Evolutionary conservation across 495 filamentous ascomycete genomes (phyloP).

Genomic region (Tuber melanosporum): DNA sequence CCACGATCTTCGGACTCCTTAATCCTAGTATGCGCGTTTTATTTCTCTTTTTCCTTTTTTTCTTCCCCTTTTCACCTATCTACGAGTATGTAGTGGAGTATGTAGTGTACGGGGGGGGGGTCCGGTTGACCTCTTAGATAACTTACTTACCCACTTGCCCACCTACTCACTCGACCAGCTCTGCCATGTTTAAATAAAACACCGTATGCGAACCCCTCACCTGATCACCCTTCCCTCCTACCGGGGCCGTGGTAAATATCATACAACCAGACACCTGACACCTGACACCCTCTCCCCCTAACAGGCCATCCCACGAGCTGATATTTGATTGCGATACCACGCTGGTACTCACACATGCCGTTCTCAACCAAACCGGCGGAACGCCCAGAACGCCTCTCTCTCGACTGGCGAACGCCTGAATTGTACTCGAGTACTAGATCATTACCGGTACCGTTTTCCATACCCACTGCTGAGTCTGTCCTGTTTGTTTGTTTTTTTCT

Average conservation of each 20-base stretch:
- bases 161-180: not conserved
- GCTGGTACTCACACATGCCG: not conserved
- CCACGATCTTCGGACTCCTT: not conserved
- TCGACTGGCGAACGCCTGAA: not conserved
- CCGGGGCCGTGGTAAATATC: not conserved
- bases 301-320: not conserved
- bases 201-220: not conserved
- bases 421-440: not conserved
- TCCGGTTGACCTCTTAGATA: not conserved
- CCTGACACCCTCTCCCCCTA: not conserved
- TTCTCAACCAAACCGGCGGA: not conserved
- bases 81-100: not conserved
- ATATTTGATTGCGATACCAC: not conserved
- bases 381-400: not conserved
- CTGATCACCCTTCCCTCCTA: not conserved
- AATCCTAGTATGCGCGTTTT: conserved; percentile 2
- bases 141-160: not conserved
- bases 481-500: not conserved
- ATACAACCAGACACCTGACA: not conserved
- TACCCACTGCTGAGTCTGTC: not conserved
- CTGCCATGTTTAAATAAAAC: not conserved
- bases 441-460: not conserved
- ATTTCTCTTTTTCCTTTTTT: not conserved
- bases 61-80: not conserved
- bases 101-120: not conserved